These are phyloP conservation scores for Coffea canephora DNA, from an alignment of 257 asterid species.

Conservation along the genomic window DNA sequence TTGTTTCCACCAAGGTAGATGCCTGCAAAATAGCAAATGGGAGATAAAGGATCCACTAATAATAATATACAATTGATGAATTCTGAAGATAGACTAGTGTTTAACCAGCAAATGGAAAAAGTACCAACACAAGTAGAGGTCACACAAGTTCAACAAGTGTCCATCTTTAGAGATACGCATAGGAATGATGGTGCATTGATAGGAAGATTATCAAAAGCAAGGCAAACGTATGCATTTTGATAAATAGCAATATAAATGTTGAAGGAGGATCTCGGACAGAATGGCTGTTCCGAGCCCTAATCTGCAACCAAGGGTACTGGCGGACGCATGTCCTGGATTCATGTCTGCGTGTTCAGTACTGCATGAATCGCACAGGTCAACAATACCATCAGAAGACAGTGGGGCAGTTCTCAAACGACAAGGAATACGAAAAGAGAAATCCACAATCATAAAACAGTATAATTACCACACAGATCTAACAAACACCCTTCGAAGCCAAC, in stretches of 20 bases:
- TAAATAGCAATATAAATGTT: background rate
- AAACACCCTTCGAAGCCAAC: background rate
- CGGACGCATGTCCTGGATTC: background rate
- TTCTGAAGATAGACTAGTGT: too few species aligned
- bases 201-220: background rate
- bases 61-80: background rate
- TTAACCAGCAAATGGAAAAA: background rate
- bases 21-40: constrained; percentile 23
- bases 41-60: background rate
- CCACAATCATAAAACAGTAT: too few species aligned
- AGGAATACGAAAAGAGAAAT: too few species aligned
- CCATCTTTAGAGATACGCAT: background rate
- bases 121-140: background rate
- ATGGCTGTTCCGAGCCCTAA: background rate
- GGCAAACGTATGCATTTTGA: background rate
- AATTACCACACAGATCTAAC: background rate
- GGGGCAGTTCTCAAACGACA: background rate
- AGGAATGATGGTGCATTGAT: background rate
- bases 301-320: background rate
- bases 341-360: background rate
- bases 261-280: background rate
- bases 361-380: background rate
- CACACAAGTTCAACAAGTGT: background rate
- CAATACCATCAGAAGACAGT: background rate
- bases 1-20: constrained; percentile 37